Evolutionary conservation across 306 rosid genomes (phyloP).

Genomic region (Vicia villosa): DNA sequence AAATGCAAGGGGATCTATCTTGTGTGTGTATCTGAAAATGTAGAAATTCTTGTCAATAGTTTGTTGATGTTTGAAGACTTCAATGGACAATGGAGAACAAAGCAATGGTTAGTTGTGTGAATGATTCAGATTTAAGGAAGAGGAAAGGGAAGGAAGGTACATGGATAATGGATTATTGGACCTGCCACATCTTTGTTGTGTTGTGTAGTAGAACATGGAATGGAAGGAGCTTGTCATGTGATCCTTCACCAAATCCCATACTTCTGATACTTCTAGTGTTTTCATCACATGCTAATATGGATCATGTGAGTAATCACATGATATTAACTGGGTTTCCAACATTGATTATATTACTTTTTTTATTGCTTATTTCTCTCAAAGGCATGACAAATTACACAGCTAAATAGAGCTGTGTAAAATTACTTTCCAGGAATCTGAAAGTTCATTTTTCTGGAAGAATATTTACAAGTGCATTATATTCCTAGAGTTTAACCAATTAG

Average conservation of each 20-base stretch:
- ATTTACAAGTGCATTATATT: too few relatives aligned
- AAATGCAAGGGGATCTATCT: too few relatives aligned
- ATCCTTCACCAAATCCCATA: constrained; percentile 46
- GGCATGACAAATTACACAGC: too few relatives aligned
- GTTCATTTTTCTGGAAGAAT: too few relatives aligned
- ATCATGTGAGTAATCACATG: constrained; percentile 71
- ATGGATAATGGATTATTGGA: constrained; percentile 31
- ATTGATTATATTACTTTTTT: constrained; percentile 35
- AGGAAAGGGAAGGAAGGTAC: constrained; percentile 30
- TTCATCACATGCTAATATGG: constrained; percentile 41
- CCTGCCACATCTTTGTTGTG: constrained; percentile 46
- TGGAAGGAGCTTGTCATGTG: constrained; percentile 67
- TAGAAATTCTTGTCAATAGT: too few relatives aligned
- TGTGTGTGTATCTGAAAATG: constrained; percentile 18
- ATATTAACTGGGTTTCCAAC: constrained; percentile 43
- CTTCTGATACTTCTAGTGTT: constrained; percentile 49
- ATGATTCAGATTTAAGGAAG: constrained; percentile 44
- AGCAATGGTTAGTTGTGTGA: constrained; percentile 23
- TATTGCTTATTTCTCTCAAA: background rate
- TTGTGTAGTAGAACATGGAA: constrained; percentile 52
- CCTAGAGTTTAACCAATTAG: too few relatives aligned
- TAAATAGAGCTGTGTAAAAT: too few relatives aligned
- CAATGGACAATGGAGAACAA: too few relatives aligned
- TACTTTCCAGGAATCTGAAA: too few relatives aligned
- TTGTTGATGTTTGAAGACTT: too few relatives aligned